These are phyloP conservation scores for Scheffersomyces titani DNA, from an alignment of 1,139 yeast species.

Conservation along the genomic window DNA sequence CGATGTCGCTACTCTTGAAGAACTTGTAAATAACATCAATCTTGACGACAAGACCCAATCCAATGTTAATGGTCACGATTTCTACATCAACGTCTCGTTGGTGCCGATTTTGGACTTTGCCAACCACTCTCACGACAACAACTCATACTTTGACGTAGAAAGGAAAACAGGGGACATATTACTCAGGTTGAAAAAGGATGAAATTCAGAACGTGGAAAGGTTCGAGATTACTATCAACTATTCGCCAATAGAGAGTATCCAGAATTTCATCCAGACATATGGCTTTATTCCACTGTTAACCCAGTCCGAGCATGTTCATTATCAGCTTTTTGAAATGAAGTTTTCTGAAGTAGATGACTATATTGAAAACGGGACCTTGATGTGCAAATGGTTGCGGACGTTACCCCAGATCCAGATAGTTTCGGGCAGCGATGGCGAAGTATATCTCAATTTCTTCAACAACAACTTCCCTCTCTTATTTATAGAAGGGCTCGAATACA, in stretches of 20 bases:
- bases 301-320: conserved; percentile 2
- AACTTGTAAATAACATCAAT: not conserved
- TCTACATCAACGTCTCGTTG: conserved; percentile 51
- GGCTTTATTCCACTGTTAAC: conserved; percentile 53
- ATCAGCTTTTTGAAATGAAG: conserved; percentile 10
- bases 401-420: conserved; percentile 14
- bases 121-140: conserved; percentile 51
- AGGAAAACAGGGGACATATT: conserved; percentile 46
- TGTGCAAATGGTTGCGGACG: conserved; percentile 21
- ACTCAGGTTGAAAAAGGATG: conserved; percentile 25
- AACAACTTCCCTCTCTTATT: conserved; percentile 17
- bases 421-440: conserved; percentile 3
- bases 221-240: conserved; percentile 53
- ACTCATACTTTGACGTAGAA: conserved; percentile 66
- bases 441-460: conserved; percentile 11
- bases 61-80: conserved; percentile 29
- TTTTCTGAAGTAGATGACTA: conserved; percentile 5
- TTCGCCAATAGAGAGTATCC: conserved; percentile 46
- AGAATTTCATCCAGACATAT: conserved; percentile 50
- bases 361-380: conserved; percentile 6
- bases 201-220: conserved; percentile 7
- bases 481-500: conserved; percentile 16
- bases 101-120: conserved; percentile 72
- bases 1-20: not conserved
- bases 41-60: not conserved